A percentile compares a stretch with the other conserved stretches of the same genome.
phyloP scores from a whole-genome alignment of 2,329 filamentous ascomycete genomes.

The Diplocarpon mali region DNA sequence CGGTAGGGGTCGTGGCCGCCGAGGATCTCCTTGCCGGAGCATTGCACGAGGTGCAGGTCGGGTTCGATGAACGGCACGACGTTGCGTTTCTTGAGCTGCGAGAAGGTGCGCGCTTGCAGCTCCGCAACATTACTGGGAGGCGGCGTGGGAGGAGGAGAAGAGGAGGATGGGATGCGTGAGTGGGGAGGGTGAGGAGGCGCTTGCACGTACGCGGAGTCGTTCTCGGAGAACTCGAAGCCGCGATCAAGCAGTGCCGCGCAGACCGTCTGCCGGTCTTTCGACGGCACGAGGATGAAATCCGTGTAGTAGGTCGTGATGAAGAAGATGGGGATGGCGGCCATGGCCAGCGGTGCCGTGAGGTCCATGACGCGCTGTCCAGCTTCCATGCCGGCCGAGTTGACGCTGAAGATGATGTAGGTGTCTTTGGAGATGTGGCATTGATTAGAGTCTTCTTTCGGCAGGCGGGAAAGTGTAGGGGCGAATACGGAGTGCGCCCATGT shows the following conservation, averaged over 20 bases:
- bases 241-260: constrained; percentile 64
- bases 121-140: constrained; percentile 69
- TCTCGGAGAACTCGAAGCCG: constrained; percentile 75
- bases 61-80: constrained; percentile 63
- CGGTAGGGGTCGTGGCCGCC: constrained; percentile 19
- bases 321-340: constrained; percentile 92
- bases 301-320: constrained; percentile 98
- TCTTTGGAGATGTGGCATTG: constrained; percentile 68
- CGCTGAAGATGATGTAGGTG: constrained; percentile 78
- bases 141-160: constrained; percentile 53
- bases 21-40: constrained; percentile 48
- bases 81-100: constrained; percentile 64
- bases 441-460: constrained; percentile 43
- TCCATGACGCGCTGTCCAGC: constrained; percentile 87
- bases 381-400: constrained; percentile 82
- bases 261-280: constrained; percentile 61
- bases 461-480: constrained; percentile 52
- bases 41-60: constrained; percentile 65
- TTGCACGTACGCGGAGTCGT: constrained; percentile 51
- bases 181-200: constrained; percentile 31
- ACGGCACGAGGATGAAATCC: constrained; percentile 88
- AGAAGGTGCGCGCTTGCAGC: constrained; percentile 73
- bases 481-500: constrained; percentile 67
- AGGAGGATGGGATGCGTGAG: constrained; percentile 30
- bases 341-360: constrained; percentile 76